Base-by-base conservation (phyloP, 768 basidiomycete species). In the Nidularia pulvinata region DNA sequence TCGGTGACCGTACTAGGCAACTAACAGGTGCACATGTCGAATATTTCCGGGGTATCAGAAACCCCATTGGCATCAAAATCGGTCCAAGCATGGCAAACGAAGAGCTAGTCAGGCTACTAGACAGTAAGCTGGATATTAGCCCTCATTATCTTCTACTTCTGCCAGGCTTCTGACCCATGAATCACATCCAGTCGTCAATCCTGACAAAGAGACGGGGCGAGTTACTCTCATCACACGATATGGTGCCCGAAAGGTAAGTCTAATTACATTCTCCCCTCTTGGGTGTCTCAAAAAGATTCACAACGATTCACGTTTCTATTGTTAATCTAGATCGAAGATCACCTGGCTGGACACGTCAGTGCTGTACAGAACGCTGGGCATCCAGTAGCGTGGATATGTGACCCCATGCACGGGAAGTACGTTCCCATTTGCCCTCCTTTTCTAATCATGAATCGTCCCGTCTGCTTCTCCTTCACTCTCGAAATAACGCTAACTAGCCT, bases 341-440 rank as follows among this genome's bases (percentile, higher is more conserved):
- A 85, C 61, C 85, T 98, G 6, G 79, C 93, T 0, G 78, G 69
- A 0, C 96, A 98, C 66, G 95, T 99, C 65, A 66, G 69, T 10
- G 88, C 85, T 6, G 95, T 99, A 13, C 86, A 90, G 63, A 57
- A 71, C 48, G 88, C 93, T 2, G 83, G 82, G 0, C 95, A 98
- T 65, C 90, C 91, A 1, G 95, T 97, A 2, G 83, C 88, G 7
- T 98, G 95, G 94, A 82, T 95, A 48, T 95, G 92, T 63, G 97
- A 98, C 70, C 95, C 95, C 2, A 98, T 98, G 96, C 96, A 98
- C 61, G 96, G 95, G 74, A 97, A 98, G 93, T 94, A 64, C 61
- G 91, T 79, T 4, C 43, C 36, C 49, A 42, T 33, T n/a, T 50
- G 30, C 33, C 33, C 3, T 53, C 46, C 30, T 35, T 35, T 22